Percentiles rank a stretch among this genome's conserved stretches.
Conservation (phyloP, 140 eudicot genomes). For the Flaveria floridana region DNA sequence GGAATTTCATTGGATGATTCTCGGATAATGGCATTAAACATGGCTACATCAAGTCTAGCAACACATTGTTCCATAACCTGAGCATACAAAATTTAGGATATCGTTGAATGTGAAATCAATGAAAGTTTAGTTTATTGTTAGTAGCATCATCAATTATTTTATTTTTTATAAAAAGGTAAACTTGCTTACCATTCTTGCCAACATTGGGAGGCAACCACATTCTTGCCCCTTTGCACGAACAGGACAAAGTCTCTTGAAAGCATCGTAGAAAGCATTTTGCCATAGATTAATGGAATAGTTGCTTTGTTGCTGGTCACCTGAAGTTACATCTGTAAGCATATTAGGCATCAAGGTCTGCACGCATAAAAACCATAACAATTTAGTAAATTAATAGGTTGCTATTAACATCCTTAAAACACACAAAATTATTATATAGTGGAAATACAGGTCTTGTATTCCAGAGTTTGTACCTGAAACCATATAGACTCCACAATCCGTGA, state of each 20-base stretch:
- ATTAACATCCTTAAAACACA: neutral
- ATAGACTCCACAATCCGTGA: slow-evolving; percentile 74
- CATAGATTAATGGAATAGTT: slow-evolving; percentile 59
- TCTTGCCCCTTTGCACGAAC: slow-evolving; percentile 71
- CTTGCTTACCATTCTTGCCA: slow-evolving; percentile 60
- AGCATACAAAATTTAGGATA: slow-evolving; percentile 15
- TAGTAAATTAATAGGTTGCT: slow-evolving; percentile 17
- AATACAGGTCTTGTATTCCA: slow-evolving; percentile 7
- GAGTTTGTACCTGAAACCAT: slow-evolving; percentile 74
- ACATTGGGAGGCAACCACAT: slow-evolving; percentile 78
- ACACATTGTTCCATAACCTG: slow-evolving; percentile 92
- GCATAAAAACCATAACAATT: slow-evolving; percentile 25
- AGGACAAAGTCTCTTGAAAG: slow-evolving; percentile 85
- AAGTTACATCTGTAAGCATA: slow-evolving; percentile 50
- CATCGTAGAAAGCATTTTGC: slow-evolving; percentile 71
- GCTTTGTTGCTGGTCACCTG: slow-evolving; percentile 58
- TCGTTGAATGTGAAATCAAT: slow-evolving; percentile 7
- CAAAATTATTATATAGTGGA: neutral
- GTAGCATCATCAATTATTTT: slow-evolving; percentile 18
- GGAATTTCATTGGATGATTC: slow-evolving; percentile 68
- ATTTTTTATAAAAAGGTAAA: neutral
- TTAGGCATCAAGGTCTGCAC: slow-evolving; percentile 71
- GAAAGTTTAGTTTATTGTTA: neutral
- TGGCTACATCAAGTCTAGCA: slow-evolving; percentile 82
- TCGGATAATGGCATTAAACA: slow-evolving; percentile 80